Conservation (phyloP, 2,329 filamentous ascomycete genomes). For the Claviceps sp. region DNA sequence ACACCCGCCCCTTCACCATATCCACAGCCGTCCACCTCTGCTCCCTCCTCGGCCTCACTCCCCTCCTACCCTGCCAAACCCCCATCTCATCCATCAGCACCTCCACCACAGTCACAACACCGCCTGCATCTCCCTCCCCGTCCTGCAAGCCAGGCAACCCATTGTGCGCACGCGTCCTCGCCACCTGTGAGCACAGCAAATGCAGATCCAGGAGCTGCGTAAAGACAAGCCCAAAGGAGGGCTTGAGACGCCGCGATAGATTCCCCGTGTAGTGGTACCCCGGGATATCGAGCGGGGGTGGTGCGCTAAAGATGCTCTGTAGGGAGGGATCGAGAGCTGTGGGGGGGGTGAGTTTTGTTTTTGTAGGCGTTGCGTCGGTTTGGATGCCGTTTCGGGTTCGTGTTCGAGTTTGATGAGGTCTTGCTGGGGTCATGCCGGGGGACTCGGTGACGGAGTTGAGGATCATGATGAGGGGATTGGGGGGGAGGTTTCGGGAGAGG, state of each 20-base stretch:
- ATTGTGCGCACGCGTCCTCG: constrained; percentile 23
- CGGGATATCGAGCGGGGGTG: constrained; percentile 13
- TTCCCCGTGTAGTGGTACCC: constrained; percentile 9
- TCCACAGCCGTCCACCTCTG: constrained; percentile 40
- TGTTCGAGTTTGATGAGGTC: neutral
- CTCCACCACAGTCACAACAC: constrained; percentile 31
- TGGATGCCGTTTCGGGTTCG: too few species aligned
- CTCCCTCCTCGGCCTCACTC: constrained; percentile 26
- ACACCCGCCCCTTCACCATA: neutral
- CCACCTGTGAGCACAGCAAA: constrained; percentile 34
- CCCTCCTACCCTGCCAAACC: constrained; percentile 25
- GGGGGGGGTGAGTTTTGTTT: too few species aligned
- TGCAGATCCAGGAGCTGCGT: constrained; percentile 41
- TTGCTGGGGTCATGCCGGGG: neutral
- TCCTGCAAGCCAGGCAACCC: too few species aligned
- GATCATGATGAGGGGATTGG: constrained; percentile 36
- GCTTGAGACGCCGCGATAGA: constrained; percentile 23
- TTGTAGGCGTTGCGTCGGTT: neutral
- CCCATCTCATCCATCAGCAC: constrained; percentile 38
- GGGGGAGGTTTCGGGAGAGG: constrained; percentile 27
- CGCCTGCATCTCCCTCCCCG: neutral
- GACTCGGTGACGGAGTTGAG: constrained; percentile 29
- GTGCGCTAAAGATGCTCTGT: constrained; percentile 33
- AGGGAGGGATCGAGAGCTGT: constrained; percentile 28
- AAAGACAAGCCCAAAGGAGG: constrained; percentile 42